phyloP scores from a whole-genome alignment of 2,329 filamentous ascomycete genomes.

The Ceratocystis huliohia region DNA sequence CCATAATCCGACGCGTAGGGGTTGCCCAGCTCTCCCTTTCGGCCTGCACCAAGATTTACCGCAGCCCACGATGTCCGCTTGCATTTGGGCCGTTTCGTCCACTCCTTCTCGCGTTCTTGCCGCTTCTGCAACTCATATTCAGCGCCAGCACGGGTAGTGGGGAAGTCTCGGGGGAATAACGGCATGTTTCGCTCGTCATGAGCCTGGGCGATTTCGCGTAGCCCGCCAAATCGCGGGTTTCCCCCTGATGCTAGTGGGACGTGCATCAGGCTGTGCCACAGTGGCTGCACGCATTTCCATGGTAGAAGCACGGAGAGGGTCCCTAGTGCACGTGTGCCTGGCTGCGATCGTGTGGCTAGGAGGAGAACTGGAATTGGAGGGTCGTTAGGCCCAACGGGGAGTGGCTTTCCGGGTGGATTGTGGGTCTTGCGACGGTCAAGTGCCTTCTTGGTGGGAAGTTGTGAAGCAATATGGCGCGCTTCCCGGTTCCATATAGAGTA shows the following conservation, averaged over 20 bases:
- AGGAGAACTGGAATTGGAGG: slow-evolving; percentile 67
- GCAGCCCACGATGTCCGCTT: slow-evolving; percentile 65
- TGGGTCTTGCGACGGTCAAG: slow-evolving; percentile 64
- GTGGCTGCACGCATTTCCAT: slow-evolving; percentile 73
- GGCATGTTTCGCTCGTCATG: slow-evolving; percentile 64
- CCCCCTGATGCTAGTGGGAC: slow-evolving; percentile 67
- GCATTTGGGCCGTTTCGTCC: slow-evolving; percentile 55
- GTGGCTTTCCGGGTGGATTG: slow-evolving; percentile 48
- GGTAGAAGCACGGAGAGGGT: slow-evolving; percentile 77
- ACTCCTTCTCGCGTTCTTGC: slow-evolving; percentile 31
- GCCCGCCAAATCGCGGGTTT: slow-evolving; percentile 69
- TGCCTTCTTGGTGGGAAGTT: slow-evolving; percentile 61
- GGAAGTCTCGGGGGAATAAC: slow-evolving; percentile 79
- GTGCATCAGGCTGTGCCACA: slow-evolving; percentile 81
- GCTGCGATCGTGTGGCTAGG: slow-evolving; percentile 43
- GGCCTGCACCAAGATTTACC: slow-evolving; percentile 58
- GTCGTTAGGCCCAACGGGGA: slow-evolving; percentile 47
- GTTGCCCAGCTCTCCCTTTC: slow-evolving; percentile 69
- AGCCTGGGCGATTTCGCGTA: slow-evolving; percentile 68
- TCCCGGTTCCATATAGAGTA: slow-evolving; percentile 56
- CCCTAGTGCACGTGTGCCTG: slow-evolving; percentile 43
- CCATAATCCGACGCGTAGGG: slow-evolving; percentile 82
- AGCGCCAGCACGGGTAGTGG: slow-evolving; percentile 65
- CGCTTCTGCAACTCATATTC: slow-evolving; percentile 62
- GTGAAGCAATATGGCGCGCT: slow-evolving; percentile 50